phyloP scores from a whole-genome alignment of 257 asterid species.

The Ocimum tenuiflorum region DNA sequence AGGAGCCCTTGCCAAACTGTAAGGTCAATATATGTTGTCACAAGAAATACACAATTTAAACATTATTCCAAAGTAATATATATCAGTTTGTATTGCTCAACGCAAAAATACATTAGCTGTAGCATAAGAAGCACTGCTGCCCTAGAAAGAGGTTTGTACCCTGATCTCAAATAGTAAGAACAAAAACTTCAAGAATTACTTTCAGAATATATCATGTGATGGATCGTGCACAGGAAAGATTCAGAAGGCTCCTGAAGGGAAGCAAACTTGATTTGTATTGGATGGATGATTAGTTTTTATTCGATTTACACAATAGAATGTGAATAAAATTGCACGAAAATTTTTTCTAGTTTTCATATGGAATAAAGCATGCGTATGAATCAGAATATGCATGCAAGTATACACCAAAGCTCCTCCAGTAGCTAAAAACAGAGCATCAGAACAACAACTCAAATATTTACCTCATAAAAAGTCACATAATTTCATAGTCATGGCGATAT shows the following conservation, averaged over 20 bases:
- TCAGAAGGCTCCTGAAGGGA: not conserved
- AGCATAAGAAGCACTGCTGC: not conserved
- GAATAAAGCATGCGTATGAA: not conserved
- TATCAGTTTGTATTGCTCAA: not conserved
- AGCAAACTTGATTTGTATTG: not conserved
- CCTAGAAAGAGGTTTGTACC: not conserved
- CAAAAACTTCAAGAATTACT: not conserved
- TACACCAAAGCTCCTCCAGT: not conserved
- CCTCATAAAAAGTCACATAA: not conserved
- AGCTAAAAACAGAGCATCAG: not conserved
- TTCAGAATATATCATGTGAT: not conserved
- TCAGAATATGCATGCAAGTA: not conserved
- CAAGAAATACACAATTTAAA: not conserved
- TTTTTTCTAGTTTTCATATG: not conserved
- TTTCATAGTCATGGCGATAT: not conserved
- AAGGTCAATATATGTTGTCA: not conserved
- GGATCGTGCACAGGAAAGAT: constrained; percentile 3
- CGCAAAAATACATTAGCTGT: not conserved
- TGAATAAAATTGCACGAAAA: not conserved
- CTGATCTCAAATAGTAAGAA: not conserved
- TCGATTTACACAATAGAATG: not conserved
- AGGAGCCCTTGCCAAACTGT: constrained; percentile 1
- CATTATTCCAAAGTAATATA: not conserved
- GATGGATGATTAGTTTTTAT: not conserved
- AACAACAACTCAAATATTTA: not conserved